Evolutionary conservation across 31 red algal species (phyloP).

Genomic region (Porphyra umbilicalis): DNA sequence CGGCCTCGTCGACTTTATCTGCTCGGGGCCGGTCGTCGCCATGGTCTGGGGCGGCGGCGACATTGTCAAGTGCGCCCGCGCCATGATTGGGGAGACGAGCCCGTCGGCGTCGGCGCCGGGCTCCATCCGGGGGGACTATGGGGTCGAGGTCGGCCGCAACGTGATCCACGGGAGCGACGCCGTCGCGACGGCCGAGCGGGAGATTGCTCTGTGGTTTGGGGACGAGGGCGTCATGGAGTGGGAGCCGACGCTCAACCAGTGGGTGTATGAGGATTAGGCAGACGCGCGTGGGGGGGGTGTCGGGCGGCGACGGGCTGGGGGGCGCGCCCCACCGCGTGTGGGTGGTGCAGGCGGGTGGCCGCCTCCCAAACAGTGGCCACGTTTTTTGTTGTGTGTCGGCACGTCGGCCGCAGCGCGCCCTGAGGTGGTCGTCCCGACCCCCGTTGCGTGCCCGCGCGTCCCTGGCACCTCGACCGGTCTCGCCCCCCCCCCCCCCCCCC

Average conservation of each 20-base stretch:
- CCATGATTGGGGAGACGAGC: slow-evolving; percentile 87
- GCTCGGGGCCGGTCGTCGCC: slow-evolving; percentile 76
- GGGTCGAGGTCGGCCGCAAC: slow-evolving; percentile 87
- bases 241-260: slow-evolving; percentile 3
- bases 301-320: background rate
- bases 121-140: slow-evolving; percentile 88
- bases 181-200: slow-evolving; percentile 73
- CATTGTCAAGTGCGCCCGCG: slow-evolving; percentile 48
- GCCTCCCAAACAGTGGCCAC: background rate
- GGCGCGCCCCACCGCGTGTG: background rate
- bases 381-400: background rate
- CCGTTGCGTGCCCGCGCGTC: no score
- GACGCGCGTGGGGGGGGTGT: background rate
- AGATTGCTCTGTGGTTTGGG: slow-evolving; percentile 79
- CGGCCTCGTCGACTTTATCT: slow-evolving; percentile 78
- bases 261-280: slow-evolving; percentile 35
- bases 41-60: slow-evolving; percentile 91
- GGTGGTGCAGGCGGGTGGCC: background rate
- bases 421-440: no score
- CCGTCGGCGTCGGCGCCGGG: slow-evolving; percentile 57
- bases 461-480: no score
- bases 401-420: no score
- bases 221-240: slow-evolving; percentile 25
- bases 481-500: background rate
- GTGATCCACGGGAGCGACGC: slow-evolving; percentile 73